Base-by-base conservation (phyloP, 169 alveolate genomes). In the Theileria orientalis region DNA sequence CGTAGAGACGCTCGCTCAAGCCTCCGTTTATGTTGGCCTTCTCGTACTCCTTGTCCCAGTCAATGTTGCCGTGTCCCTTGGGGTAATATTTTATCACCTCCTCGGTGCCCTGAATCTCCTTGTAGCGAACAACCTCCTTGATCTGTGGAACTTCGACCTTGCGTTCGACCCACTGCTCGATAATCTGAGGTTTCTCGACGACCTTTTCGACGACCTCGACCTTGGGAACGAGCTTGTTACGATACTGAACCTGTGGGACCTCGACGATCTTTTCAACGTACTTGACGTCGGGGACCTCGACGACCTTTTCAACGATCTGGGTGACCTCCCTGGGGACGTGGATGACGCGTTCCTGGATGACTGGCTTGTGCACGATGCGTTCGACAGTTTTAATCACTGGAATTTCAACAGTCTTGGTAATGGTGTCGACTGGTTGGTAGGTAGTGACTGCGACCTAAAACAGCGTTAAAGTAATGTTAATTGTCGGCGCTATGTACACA, bases 391-490 rank as follows among this genome's bases (percentile, higher is more conserved):
- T 89, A 32, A 89, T 82, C 49, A 89, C 86, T 32, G 94, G 94
- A 19, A 89, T 79, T 74, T 89, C 94, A 46, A 89, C 80, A 14
- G 94, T 89, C 77, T 89, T 89, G 59, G 92, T 85, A 35, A 88
- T 84, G 40, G 92, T 90, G 71, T 92, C 96, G n/a, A 92, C 94
- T 19, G 96, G 96, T 61, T 91, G 94, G 79, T 92, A 92, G 47
- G 96, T 93, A 23, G 96, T 92, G 29, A 92, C 94, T 11, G 95
- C 94, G 35, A 92, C 94, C 96, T 88, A 76, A 33, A 63, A n/a
- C 27, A 47, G 40, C 19, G 27, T 23, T 59, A 40, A 16, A 33
- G 9, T 42, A 29, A 8, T 1, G 47, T 23, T 29, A 8, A 29
- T 0, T 33, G 23, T 3, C n/a, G 32, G 2, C 3, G 11, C 30